These are phyloP conservation scores for Phytopythium oedochilum DNA, from an alignment of 352 stramenopile genomes.

Conservation along the genomic window DNA sequence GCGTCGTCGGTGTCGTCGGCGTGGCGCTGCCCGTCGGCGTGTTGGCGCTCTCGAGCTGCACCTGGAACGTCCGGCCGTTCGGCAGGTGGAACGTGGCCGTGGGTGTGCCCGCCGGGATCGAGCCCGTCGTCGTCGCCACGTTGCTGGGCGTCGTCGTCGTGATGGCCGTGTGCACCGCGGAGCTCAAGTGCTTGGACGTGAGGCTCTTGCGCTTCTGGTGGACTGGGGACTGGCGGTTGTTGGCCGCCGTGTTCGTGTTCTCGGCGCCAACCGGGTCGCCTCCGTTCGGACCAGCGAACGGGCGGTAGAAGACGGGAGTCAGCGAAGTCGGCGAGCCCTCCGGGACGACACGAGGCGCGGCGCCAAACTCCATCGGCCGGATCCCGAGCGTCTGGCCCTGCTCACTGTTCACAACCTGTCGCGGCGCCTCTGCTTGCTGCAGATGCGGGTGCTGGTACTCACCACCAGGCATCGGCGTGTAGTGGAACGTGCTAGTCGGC, in stretches of 20 bases:
- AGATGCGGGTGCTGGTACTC: not conserved
- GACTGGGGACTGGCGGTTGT: slow-evolving; percentile 41
- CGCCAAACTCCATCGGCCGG: not conserved
- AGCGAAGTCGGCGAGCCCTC: slow-evolving; percentile 35
- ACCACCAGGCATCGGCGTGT: not conserved
- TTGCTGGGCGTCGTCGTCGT: not conserved
- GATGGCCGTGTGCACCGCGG: slow-evolving; percentile 6
- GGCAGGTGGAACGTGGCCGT: slow-evolving; percentile 13
- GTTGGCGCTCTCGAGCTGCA: slow-evolving; percentile 47
- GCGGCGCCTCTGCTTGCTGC: not conserved
- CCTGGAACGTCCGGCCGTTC: slow-evolving; percentile 73
- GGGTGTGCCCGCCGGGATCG: slow-evolving; percentile 23
- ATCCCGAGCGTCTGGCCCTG: not conserved
- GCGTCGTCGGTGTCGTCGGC: slow-evolving; percentile 30
- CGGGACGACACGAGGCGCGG: not conserved
- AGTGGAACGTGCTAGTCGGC: not conserved
- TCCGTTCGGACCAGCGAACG: slow-evolving; percentile 21
- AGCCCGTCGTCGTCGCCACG: slow-evolving; percentile 12
- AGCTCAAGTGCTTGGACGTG: slow-evolving; percentile 60
- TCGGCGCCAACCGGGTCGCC: slow-evolving; percentile 1
- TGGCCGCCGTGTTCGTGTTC: no score
- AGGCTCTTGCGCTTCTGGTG: slow-evolving; percentile 69
- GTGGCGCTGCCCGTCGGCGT: not conserved
- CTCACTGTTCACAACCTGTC: not conserved
- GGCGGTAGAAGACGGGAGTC: slow-evolving; percentile 43